Percentiles rank a stretch among this genome's conserved stretches.
Conservation (phyloP, 2,329 filamentous ascomycete species). For the Malbranchea zuffiana region DNA sequence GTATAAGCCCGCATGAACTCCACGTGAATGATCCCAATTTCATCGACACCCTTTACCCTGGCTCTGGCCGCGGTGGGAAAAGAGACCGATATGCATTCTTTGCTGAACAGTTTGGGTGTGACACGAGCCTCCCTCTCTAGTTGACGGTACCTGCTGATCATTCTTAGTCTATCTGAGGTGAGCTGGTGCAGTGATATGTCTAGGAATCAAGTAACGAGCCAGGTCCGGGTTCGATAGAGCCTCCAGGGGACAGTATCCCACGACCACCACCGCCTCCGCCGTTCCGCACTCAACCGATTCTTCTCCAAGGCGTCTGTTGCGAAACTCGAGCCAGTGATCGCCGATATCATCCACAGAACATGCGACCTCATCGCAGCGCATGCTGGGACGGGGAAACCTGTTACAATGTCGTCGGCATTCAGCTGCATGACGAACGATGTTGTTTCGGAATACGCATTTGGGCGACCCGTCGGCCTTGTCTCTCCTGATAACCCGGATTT, state of each 20-base stretch:
- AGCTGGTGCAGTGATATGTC: neutral
- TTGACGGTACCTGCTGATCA: neutral
- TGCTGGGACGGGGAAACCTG: conserved; percentile 5
- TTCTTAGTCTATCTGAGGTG: neutral
- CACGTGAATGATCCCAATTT: conserved; percentile 19
- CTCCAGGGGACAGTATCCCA: conserved; percentile 23
- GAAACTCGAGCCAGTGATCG: conserved; percentile 15
- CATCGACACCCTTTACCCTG: conserved; percentile 17
- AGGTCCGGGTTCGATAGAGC: conserved; percentile 1
- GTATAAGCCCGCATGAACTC: conserved; percentile 20
- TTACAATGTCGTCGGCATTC: conserved; percentile 12
- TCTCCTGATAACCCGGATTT: conserved; percentile 25
- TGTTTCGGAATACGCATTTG: conserved; percentile 34
- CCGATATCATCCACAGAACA: conserved; percentile 13
- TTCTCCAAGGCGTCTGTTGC: conserved; percentile 19
- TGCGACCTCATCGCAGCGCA: conserved; percentile 8
- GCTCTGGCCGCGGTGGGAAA: conserved; percentile 11
- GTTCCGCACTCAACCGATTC: conserved; percentile 20
- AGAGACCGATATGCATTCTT: conserved; percentile 18
- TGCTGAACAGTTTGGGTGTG: conserved; percentile 15
- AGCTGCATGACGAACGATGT: conserved; percentile 32
- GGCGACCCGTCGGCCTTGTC: conserved; percentile 17
- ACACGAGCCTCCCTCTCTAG: conserved; percentile 12
- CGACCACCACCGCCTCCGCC: conserved; percentile 20
- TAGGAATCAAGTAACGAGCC: neutral